phyloP scores from a whole-genome alignment of 1,284 basidiomycete genomes.

The Ustilago loliicola region DNA sequence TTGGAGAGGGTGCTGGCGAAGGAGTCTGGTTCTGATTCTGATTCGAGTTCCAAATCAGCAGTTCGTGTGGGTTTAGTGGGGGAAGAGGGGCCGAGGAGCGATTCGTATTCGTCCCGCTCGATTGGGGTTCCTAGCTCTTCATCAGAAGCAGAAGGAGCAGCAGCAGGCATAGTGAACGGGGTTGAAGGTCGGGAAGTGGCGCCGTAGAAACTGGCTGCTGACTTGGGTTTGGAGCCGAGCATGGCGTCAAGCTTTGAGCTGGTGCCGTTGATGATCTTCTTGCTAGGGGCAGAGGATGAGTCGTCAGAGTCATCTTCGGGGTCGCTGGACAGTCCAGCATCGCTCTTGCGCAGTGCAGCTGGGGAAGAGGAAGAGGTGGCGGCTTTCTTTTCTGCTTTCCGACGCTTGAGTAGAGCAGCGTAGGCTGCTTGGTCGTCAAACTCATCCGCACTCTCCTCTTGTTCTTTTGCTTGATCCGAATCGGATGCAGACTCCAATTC shows the following conservation, averaged over 20 bases:
- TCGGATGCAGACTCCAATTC: slow-evolving; percentile 12
- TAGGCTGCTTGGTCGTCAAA: slow-evolving; percentile 30
- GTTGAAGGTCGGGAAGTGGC: slow-evolving; percentile 1
- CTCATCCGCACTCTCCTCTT: slow-evolving; percentile 7
- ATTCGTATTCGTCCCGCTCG: slow-evolving; percentile 47
- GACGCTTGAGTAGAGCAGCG: slow-evolving; percentile 24
- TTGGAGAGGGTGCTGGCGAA: slow-evolving; percentile 24
- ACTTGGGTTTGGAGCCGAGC: slow-evolving; percentile 39
- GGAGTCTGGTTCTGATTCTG: slow-evolving; percentile 23
- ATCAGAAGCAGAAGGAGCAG: slow-evolving; percentile 5
- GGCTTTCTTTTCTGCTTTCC: slow-evolving; percentile 15
- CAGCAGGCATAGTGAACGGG: slow-evolving; percentile 25
- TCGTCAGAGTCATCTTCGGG: slow-evolving; percentile 13
- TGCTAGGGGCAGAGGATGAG: not conserved
- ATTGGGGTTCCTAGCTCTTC: slow-evolving; percentile 47
- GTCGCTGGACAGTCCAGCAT: no score
- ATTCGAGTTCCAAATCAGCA: not conserved
- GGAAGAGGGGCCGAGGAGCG: slow-evolving; percentile 27
- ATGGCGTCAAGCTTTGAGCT: slow-evolving; percentile 29
- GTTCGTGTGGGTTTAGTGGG: not conserved
- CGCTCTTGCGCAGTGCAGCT: not conserved
- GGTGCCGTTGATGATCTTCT: slow-evolving; percentile 11
- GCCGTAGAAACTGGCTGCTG: slow-evolving; percentile 50
- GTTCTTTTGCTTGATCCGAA: slow-evolving; percentile 2
- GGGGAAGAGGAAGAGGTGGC: not conserved